These are phyloP conservation scores for Coemansia sp. DNA, from an alignment of 192 early-diverging fungal genomes.

Conservation along the genomic window DNA sequence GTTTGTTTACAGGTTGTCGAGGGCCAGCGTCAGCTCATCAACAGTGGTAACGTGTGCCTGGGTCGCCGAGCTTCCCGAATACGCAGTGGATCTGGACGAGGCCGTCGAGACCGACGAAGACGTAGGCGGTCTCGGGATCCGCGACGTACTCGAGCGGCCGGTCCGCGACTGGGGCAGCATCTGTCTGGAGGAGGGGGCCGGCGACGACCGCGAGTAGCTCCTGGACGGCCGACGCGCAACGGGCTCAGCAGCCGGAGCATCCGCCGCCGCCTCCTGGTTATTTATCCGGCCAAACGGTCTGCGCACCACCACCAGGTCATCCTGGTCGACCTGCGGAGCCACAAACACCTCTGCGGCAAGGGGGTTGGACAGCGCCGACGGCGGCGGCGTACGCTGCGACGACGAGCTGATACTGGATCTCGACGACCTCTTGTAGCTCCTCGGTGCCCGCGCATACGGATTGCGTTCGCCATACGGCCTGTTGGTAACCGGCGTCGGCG, in stretches of 20 bases:
- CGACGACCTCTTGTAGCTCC: constrained; percentile 5
- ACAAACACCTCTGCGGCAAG: neutral
- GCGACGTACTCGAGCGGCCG: neutral
- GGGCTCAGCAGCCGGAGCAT: neutral
- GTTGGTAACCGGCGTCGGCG: neutral
- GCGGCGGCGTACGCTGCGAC: neutral
- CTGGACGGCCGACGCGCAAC: neutral
- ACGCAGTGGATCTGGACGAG: neutral
- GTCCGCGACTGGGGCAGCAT: neutral
- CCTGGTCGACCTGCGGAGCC: neutral
- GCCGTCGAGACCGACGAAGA: neutral
- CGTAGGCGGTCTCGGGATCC: constrained; percentile 3
- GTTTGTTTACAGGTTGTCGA: neutral
- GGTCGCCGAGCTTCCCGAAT: neutral
- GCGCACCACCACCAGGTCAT: neutral
- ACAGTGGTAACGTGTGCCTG: neutral
- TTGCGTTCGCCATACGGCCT: neutral
- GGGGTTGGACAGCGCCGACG: neutral
- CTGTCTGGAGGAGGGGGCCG: neutral
- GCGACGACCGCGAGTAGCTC: constrained; percentile 1
- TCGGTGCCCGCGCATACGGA: neutral
- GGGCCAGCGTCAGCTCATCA: neutral
- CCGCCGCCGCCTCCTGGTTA: neutral
- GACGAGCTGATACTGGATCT: neutral
- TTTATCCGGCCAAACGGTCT: neutral